A percentile compares a stretch with the other conserved stretches of the same genome.
Evolutionary conservation across 768 basidiomycete genomes (phyloP).

Genomic region (Agaricus blazei): DNA sequence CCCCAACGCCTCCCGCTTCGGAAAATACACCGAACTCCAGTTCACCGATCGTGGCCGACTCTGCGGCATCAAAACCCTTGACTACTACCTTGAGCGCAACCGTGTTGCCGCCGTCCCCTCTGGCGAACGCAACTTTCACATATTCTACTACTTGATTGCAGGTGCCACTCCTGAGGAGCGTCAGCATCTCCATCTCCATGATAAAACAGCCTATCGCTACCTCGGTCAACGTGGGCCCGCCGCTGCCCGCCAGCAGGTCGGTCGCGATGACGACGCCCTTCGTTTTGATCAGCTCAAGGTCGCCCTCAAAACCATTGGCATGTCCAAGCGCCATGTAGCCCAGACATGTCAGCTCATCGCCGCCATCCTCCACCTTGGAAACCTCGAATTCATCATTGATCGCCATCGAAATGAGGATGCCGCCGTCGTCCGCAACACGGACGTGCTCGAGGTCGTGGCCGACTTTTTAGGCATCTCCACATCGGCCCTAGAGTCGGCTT

Average conservation of each 20-base stretch:
- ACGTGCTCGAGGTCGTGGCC: slow-evolving; percentile 76
- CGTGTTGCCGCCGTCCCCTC: slow-evolving; percentile 85
- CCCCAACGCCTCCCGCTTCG: slow-evolving; percentile 93
- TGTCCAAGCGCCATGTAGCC: slow-evolving; percentile 92
- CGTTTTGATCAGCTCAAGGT: slow-evolving; percentile 93
- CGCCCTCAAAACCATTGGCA: slow-evolving; percentile 88
- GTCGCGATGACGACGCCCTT: slow-evolving; percentile 74
- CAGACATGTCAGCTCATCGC: slow-evolving; percentile 94
- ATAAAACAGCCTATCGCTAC: slow-evolving; percentile 82
- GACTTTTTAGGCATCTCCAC: slow-evolving; percentile 87
- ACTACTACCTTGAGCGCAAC: slow-evolving; percentile 92
- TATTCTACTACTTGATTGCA: slow-evolving; percentile 94
- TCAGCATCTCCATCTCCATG: slow-evolving; percentile 78
- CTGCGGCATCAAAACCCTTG: slow-evolving; percentile 88
- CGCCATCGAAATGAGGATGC: slow-evolving; percentile 84
- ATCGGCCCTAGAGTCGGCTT: slow-evolving; percentile 64
- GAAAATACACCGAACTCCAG: slow-evolving; percentile 97
- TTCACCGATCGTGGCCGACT: slow-evolving; percentile 90
- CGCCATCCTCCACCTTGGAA: slow-evolving; percentile 94
- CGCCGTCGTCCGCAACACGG: slow-evolving; percentile 84
- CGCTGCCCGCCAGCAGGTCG: slow-evolving; percentile 34
- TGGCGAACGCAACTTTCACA: slow-evolving; percentile 96
- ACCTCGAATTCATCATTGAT: slow-evolving; percentile 88
- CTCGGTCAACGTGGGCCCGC: slow-evolving; percentile 63
- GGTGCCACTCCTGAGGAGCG: slow-evolving; percentile 88